Evolutionary conservation across 1,139 yeast species (phyloP).

Genomic region (Geotrichum klebahnii): DNA sequence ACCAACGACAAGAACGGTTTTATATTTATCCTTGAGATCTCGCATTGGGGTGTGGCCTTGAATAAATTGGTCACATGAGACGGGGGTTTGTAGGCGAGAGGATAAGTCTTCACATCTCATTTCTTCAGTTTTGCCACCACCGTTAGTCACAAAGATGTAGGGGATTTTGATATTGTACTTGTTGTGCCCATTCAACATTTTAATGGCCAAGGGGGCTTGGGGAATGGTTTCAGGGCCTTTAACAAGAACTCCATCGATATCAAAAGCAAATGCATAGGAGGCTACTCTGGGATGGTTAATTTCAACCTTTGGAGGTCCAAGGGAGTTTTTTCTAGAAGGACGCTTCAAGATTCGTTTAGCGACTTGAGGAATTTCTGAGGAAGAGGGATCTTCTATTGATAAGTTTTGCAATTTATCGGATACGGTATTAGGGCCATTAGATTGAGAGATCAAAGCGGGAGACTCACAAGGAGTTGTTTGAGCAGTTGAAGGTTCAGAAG

Average conservation of each 20-base stretch:
- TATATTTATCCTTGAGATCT: conserved; percentile 60
- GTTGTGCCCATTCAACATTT: conserved; percentile 68
- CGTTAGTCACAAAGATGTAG: conserved; percentile 79
- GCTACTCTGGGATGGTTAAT: conserved; percentile 46
- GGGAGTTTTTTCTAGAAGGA: conserved; percentile 18
- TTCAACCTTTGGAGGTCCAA: conserved; percentile 19
- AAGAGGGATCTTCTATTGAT: not conserved
- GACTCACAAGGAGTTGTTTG: conserved; percentile 8
- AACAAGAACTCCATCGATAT: conserved; percentile 78
- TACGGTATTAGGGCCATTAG: not conserved
- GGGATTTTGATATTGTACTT: conserved; percentile 79
- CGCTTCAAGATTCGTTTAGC: conserved; percentile 14
- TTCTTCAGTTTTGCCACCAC: conserved; percentile 79
- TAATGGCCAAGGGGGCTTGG: conserved; percentile 66
- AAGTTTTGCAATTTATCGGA: not conserved
- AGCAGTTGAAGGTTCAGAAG: conserved; percentile 7
- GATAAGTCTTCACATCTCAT: conserved; percentile 67
- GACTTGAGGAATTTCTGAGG: not conserved
- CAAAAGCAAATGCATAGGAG: conserved; percentile 81
- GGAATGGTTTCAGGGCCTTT: conserved; percentile 79
- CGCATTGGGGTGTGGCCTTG: conserved; percentile 91
- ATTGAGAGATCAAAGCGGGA: not conserved
- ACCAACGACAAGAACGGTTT: conserved; percentile 77
- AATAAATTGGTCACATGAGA: conserved; percentile 71
- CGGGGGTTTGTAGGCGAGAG: conserved; percentile 53